phyloP scores from a whole-genome alignment of 495 filamentous ascomycete species.

The Diplogelasinospora grovesii region DNA sequence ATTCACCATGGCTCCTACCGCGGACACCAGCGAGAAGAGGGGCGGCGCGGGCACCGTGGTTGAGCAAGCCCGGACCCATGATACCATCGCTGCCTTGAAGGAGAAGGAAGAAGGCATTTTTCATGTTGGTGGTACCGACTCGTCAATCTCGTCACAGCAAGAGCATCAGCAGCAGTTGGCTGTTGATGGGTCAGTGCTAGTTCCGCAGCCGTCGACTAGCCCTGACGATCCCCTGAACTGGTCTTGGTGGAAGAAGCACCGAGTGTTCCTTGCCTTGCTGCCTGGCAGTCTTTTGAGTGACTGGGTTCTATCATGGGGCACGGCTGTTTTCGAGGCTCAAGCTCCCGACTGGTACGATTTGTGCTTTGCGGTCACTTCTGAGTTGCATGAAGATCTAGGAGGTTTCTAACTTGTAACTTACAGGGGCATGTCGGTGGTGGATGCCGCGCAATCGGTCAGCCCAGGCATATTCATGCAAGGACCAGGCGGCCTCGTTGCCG shows the following conservation, averaged over 20 bases:
- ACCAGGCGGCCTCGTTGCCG: conserved; percentile 46
- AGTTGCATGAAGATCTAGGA: background rate
- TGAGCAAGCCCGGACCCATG: no score
- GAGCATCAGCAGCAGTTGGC: background rate
- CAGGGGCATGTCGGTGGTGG: conserved; percentile 30
- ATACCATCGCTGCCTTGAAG: no score
- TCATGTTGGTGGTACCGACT: no score
- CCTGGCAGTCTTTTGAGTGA: conserved; percentile 21
- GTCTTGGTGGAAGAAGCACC: conserved; percentile 42
- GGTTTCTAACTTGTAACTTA: background rate
- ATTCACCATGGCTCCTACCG: no score
- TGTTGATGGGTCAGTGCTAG: no score
- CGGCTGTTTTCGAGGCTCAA: conserved; percentile 42
- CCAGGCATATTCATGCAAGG: conserved; percentile 48
- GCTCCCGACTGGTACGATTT: conserved; percentile 36
- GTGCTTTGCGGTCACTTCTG: background rate
- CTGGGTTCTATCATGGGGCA: conserved; percentile 45
- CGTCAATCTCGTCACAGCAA: no score
- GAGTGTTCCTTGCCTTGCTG: conserved; percentile 28
- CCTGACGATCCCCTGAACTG: conserved; percentile 55
- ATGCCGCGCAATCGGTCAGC: conserved; percentile 41
- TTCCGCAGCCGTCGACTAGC: conserved; percentile 25
- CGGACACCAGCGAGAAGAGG: no score
- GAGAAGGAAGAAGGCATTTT: no score
- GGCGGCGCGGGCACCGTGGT: no score